Evolutionary conservation across 345 rosid species (phyloP), one percentile per base, ranked within the genome.

Genomic region (Sonneratia alba): DNA sequence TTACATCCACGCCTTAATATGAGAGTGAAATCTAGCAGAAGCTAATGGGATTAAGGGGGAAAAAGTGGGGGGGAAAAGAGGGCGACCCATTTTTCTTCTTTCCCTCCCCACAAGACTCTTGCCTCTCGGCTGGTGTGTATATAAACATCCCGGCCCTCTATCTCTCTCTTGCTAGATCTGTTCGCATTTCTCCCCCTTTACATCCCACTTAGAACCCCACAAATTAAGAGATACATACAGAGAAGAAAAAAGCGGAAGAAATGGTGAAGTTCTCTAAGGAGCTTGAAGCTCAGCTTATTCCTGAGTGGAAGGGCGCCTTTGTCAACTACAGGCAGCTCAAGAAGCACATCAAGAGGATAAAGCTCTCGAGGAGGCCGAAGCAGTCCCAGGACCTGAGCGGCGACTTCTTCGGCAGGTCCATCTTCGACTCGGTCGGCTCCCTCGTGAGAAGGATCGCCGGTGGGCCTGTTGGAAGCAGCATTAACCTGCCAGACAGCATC

Each of bases 201-300:
- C 61, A 43, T 70, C 45, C 77, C 68, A 51, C 47, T 43, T 63
- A 34, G 67, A 11, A n/a, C 66, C 18, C 16, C 66, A 62, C 2
- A 27, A 12, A 62, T 4, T 12, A 62, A 42, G 45, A 3, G 10
- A 42, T 42, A 5, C 45, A 42, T 3, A 27, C 7, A 27, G 14
- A 24, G 22, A 59, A 24, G 7, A 12, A 62, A 62, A 15, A 49
- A 66, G 71, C 47, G 22, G 71, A 70, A 83, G 71, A 73, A 85
- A 95, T 96, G 99, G 98, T 96, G 86, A 96, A 96, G 84, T 96
- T 96, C 82, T 96, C 99, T 0, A 96, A 91, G 76, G 93, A 96
- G 82, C 86, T 96, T 1, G 97, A 92, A 68, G 99, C 99, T 77
- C 99, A 96, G 71, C 85, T 96, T 0, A 96, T 96, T 67, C 99